Evolutionary conservation across 2,329 filamentous ascomycete genomes (phyloP).

Genomic region (Colletotrichum sp.): DNA sequence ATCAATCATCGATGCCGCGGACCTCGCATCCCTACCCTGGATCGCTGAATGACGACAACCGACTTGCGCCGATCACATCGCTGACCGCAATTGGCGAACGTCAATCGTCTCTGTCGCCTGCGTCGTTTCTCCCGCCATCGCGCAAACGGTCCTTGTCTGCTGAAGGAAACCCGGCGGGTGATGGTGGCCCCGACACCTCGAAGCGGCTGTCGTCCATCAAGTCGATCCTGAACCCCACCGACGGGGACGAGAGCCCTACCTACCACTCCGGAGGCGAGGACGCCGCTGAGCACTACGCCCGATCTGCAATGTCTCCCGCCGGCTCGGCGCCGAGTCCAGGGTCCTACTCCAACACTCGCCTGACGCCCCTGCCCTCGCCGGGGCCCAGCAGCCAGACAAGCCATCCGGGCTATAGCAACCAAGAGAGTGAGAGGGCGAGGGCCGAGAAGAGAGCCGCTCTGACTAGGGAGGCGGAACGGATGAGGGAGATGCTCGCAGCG

Average conservation of each 20-base stretch:
- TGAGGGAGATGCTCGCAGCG: slow-evolving; percentile 73
- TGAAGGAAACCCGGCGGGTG: slow-evolving; percentile 42
- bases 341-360: slow-evolving; percentile 35
- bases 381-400: slow-evolving; percentile 25
- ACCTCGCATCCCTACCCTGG: slow-evolving; percentile 41
- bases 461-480: slow-evolving; percentile 75
- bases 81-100: slow-evolving; percentile 51
- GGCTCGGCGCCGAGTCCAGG: slow-evolving; percentile 47
- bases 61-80: slow-evolving; percentile 60
- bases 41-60: slow-evolving; percentile 60
- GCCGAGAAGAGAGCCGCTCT: slow-evolving; percentile 69
- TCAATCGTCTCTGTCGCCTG: slow-evolving; percentile 64
- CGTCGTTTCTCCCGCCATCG: slow-evolving; percentile 62
- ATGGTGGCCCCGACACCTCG: slow-evolving; percentile 50
- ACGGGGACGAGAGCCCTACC: slow-evolving; percentile 27
- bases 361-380: slow-evolving; percentile 29
- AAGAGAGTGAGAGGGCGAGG: slow-evolving; percentile 56
- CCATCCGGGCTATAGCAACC: slow-evolving; percentile 33
- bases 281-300: slow-evolving; percentile 41
- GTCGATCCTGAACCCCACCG: slow-evolving; percentile 71
- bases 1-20: slow-evolving; percentile 50
- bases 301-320: slow-evolving; percentile 47
- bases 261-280: slow-evolving; percentile 34
- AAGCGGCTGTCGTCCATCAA: slow-evolving; percentile 77
- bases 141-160: slow-evolving; percentile 73